These are phyloP conservation scores for Malus asiatica DNA, from an alignment of 306 rosid species.

Conservation along the genomic window DNA sequence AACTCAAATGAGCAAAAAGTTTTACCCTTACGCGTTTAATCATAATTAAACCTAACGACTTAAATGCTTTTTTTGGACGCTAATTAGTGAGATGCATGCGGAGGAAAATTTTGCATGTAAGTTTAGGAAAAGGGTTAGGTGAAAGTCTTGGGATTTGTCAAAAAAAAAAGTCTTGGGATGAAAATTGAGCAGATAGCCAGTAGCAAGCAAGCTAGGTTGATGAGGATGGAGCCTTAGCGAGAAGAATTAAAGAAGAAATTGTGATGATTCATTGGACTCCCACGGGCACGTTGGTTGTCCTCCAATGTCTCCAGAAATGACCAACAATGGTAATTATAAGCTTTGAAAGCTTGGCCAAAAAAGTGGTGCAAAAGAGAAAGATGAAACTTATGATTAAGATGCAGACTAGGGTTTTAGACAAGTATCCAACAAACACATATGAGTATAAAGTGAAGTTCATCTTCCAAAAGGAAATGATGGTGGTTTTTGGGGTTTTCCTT, in stretches of 20 bases:
- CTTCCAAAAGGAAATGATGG: conserved; percentile 61
- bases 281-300: conserved; percentile 63
- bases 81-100: neutral
- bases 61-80: neutral
- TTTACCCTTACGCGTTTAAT: neutral
- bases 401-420: conserved; percentile 38
- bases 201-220: too few species aligned
- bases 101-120: neutral
- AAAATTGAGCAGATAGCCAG: conserved; percentile 5
- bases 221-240: neutral
- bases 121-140: neutral
- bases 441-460: conserved; percentile 46
- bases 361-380: conserved; percentile 19
- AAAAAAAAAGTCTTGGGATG: neutral
- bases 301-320: conserved; percentile 46
- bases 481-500: conserved; percentile 39
- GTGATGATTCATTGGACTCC: conserved; percentile 48
- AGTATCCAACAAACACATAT: conserved; percentile 45
- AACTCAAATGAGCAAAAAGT: neutral
- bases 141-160: neutral
- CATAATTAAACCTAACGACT: neutral
- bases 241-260: conserved; percentile 17
- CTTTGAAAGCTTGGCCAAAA: conserved; percentile 43
- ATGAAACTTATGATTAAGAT: conserved; percentile 47
- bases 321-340: conserved; percentile 49